Percentiles rank a stretch among this genome's conserved stretches.
phyloP scores from a whole-genome alignment of 495 filamentous ascomycete species.

The Tuber calosporum region DNA sequence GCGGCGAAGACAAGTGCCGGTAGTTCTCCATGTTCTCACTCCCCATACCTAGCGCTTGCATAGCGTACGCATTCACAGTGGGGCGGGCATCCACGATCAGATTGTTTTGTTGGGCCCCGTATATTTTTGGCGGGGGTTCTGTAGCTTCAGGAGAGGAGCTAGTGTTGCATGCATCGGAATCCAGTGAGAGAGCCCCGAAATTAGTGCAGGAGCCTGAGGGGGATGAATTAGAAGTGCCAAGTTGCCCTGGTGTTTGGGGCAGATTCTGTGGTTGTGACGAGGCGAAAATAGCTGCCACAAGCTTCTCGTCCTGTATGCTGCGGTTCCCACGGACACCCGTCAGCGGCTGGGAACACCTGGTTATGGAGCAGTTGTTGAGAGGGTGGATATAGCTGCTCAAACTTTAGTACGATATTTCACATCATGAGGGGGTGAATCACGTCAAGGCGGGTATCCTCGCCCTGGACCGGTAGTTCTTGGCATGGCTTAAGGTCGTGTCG shows the following conservation, averaged over 20 bases:
- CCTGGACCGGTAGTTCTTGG: slow-evolving; percentile 77
- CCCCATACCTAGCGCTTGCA: slow-evolving; percentile 88
- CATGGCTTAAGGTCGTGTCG: slow-evolving; percentile 93
- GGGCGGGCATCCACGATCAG: slow-evolving; percentile 95
- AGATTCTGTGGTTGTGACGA: slow-evolving; percentile 44
- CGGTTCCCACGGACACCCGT: slow-evolving; percentile 81
- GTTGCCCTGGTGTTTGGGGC: slow-evolving; percentile 35
- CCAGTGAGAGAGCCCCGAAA: slow-evolving; percentile 11
- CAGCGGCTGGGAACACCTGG: slow-evolving; percentile 85
- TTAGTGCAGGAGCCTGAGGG: slow-evolving; percentile 35
- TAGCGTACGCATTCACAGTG: slow-evolving; percentile 89
- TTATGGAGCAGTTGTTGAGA: slow-evolving; percentile 94
- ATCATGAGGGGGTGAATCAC: slow-evolving; percentile 62
- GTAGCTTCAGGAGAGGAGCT: slow-evolving; percentile 7
- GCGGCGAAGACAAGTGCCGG: slow-evolving; percentile 55
- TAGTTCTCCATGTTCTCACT: slow-evolving; percentile 99
- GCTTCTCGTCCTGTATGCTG: slow-evolving; percentile 90
- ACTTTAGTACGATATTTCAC: slow-evolving; percentile 20
- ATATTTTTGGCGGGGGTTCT: slow-evolving; percentile 48
- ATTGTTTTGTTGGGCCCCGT: slow-evolving; percentile 90
- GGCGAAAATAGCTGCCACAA: slow-evolving; percentile 80
- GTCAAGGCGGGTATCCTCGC: slow-evolving; percentile 79
- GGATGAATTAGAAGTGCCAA: slow-evolving; percentile 33
- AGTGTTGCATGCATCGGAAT: not conserved
- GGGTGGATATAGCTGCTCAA: slow-evolving; percentile 69